A percentile compares a stretch with the other conserved stretches of the same genome.
Evolutionary conservation across 805 yeast genomes (phyloP).

Genomic region (Pichia nanzhaoensis): DNA sequence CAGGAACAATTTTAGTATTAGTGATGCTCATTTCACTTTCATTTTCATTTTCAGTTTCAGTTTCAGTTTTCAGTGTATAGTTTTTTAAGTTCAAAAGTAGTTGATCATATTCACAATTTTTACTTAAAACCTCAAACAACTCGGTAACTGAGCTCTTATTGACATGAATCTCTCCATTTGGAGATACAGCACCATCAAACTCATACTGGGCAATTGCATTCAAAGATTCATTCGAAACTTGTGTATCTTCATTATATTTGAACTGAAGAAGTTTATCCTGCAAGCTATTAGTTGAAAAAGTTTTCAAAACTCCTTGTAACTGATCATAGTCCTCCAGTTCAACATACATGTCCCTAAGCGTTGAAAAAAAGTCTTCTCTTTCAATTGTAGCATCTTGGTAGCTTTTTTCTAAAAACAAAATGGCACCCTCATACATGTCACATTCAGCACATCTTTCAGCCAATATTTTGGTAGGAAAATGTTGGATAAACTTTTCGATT

Average conservation of each 20-base stretch:
- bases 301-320: constrained; percentile 74
- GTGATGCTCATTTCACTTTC: background rate
- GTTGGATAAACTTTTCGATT: constrained; percentile 43
- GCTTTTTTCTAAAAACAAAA: constrained; percentile 76
- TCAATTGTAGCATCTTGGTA: constrained; percentile 36
- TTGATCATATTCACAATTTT: constrained; percentile 70
- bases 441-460: constrained; percentile 79
- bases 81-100: constrained; percentile 45
- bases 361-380: constrained; percentile 36
- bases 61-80: constrained; percentile 17
- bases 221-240: constrained; percentile 78
- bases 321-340: constrained; percentile 86
- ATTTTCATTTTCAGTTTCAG: constrained; percentile 17
- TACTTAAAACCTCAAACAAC: constrained; percentile 61
- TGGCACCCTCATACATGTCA: constrained; percentile 80
- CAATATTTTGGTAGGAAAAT: constrained; percentile 60
- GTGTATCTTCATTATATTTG: constrained; percentile 82
- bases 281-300: constrained; percentile 60
- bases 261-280: constrained; percentile 75
- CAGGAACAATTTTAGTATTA: constrained; percentile 25
- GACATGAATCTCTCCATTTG: constrained; percentile 15
- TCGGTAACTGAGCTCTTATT: constrained; percentile 40
- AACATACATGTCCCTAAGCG: constrained; percentile 76
- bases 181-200: constrained; percentile 15
- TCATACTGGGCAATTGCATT: constrained; percentile 48